Percentiles rank a stretch among this genome's conserved stretches.
These are phyloP conservation scores for Phytophthora meadii DNA, from an alignment of 352 stramenopile species.

Conservation along the genomic window DNA sequence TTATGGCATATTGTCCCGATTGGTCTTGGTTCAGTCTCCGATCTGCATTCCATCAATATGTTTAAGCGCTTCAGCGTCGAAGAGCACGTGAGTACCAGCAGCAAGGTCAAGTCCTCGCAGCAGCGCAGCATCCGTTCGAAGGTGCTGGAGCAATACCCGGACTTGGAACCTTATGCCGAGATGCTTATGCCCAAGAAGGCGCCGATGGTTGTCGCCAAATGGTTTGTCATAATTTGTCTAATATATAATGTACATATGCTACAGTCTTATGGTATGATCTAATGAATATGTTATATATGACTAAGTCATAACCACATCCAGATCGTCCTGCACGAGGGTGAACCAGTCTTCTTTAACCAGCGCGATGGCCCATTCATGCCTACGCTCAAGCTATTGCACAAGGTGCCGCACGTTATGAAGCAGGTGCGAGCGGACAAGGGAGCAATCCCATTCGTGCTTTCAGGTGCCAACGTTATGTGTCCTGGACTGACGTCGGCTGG, in stretches of 20 bases:
- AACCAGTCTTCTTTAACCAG: conserved; percentile 97
- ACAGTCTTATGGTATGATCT: background rate
- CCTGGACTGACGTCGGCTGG: conserved; percentile 96
- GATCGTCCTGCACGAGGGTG: conserved; percentile 87
- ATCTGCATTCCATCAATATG: conserved; percentile 56
- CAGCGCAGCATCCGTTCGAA: conserved; percentile 95
- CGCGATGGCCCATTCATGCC: conserved; percentile 97
- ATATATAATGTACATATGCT: conserved; percentile 11
- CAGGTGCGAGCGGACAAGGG: conserved; percentile 96
- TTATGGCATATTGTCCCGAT: background rate
- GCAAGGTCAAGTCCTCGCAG: conserved; percentile 97
- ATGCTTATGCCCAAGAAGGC: conserved; percentile 95
- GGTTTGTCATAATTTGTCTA: conserved; percentile 49
- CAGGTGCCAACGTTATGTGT: conserved; percentile 99
- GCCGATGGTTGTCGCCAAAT: conserved; percentile 92
- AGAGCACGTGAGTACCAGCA: conserved; percentile 95
- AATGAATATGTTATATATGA: conserved; percentile 28
- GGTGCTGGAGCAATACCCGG: conserved; percentile 94
- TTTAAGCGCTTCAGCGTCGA: conserved; percentile 96
- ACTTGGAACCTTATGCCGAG: conserved; percentile 90
- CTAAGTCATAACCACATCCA: conserved; percentile 91
- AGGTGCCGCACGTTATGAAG: conserved; percentile 94
- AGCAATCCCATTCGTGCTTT: conserved; percentile 98
- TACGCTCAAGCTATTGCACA: conserved; percentile 95
- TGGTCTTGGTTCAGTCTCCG: background rate